Base-by-base conservation (phyloP, 1,284 basidiomycete species). In the Sporisorium sorghi region DNA sequence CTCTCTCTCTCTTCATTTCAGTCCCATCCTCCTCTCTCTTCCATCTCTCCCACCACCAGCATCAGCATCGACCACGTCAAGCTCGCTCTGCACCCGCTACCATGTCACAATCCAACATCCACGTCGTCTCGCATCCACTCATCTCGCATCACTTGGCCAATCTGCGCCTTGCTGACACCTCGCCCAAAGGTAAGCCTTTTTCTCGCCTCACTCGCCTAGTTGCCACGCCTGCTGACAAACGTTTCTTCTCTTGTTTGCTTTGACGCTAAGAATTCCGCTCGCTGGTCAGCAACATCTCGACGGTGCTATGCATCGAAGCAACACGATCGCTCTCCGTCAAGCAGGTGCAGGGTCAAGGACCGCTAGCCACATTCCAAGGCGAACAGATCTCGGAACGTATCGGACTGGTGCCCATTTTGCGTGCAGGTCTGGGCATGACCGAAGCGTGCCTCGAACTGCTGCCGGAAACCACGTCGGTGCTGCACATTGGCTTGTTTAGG, bases 341-440 rank as follows among this genome's bases (percentile, higher is more conserved):
- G 55, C 52, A 59, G 17, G 79, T 81, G 3, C 60, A 75, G 46
- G 79, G 79, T 5, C 60, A 78, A 35, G 78, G 78, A 11, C 79
- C 79, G 23, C 59, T 81, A 2, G 63, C 76, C 5, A 47, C 57
- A 2, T 81, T 81, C 30, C 60, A 70, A 21, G 79, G 79, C 30
- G 72, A 80, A 49, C 71, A 77, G 53, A 46, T 81, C 12, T 70
- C 71, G 37, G 79, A 91, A 17, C 88, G 89, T 50, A 89, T 98
- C 63, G 95, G 93, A 8, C 86, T 98, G 55, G 91, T 92, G 3
- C 95, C 95, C 33, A 93, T 98, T 80, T 87, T 98, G 59, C 90
- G 95, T 52, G 95, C 95, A 15, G 95, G 95, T 21, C 87, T 95
- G 61, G 93, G 93, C n/a, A 94, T 98, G 92, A 90, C 92, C 0